phyloP scores from a whole-genome alignment of 1,139 yeast genomes.

The Geotrichum aggregatum region DNA sequence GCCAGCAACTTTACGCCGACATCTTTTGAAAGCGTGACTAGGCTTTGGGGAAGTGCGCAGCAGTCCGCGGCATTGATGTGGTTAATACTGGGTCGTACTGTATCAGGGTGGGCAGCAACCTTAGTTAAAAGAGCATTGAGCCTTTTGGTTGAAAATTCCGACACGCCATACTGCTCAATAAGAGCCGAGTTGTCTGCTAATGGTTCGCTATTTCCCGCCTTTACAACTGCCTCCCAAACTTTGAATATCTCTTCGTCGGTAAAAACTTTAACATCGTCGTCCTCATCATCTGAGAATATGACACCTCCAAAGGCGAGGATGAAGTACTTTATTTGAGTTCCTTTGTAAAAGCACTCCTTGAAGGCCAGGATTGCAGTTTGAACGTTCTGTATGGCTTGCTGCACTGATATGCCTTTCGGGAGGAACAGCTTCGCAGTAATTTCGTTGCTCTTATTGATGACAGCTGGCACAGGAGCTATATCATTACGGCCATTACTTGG shows the following conservation, averaged over 20 bases:
- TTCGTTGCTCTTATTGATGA: slow-evolving; percentile 10
- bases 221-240: slow-evolving; percentile 28
- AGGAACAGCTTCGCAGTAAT: slow-evolving; percentile 32
- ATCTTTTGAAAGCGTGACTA: slow-evolving; percentile 30
- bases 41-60: slow-evolving; percentile 36
- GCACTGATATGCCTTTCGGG: slow-evolving; percentile 19
- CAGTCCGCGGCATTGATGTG: slow-evolving; percentile 37
- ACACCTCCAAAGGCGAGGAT: slow-evolving; percentile 32
- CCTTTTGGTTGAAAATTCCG: slow-evolving; percentile 32
- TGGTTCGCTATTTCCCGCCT: slow-evolving; percentile 11
- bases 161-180: slow-evolving; percentile 31
- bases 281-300: slow-evolving; percentile 28
- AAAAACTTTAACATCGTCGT: slow-evolving; percentile 19
- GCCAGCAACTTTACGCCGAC: slow-evolving; percentile 33
- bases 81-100: slow-evolving; percentile 29
- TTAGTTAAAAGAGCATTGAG: slow-evolving; percentile 24
- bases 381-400: slow-evolving; percentile 10
- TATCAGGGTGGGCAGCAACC: slow-evolving; percentile 17
- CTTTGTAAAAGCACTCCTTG: slow-evolving; percentile 6
- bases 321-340: slow-evolving; percentile 24
- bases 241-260: slow-evolving; percentile 24
- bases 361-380: slow-evolving; percentile 9
- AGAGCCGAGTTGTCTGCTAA: slow-evolving; percentile 10
- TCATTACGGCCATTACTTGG: neutral
- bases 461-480: neutral